Percentiles rank a stretch among this genome's conserved stretches.
Evolutionary conservation across 2,329 filamentous ascomycete genomes (phyloP).

Genomic region (Torrubiellomyces zombiae): DNA sequence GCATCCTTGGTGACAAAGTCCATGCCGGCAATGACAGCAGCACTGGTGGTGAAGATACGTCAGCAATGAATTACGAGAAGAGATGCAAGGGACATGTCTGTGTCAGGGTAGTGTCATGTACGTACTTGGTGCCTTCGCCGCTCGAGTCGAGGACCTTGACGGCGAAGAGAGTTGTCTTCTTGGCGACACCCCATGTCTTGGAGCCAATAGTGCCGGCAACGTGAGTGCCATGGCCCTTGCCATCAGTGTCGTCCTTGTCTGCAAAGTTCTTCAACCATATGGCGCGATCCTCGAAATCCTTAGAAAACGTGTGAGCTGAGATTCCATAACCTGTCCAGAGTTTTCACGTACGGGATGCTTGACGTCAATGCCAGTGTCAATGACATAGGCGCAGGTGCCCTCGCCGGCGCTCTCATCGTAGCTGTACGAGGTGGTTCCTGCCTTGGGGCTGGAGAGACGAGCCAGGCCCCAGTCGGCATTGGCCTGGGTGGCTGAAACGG

Average conservation of each 20-base stretch:
- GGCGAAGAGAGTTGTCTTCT: slow-evolving; percentile 23
- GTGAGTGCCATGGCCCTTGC: slow-evolving; percentile 30
- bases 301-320: slow-evolving; percentile 1
- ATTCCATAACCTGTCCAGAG: background rate
- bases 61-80: too few species aligned
- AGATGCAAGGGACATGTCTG: too few species aligned
- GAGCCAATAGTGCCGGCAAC: slow-evolving; percentile 27
- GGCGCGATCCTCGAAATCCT: slow-evolving; percentile 26
- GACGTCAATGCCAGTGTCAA: slow-evolving; percentile 25
- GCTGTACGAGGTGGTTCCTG: slow-evolving; percentile 14
- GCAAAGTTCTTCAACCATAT: slow-evolving; percentile 20
- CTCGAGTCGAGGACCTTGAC: slow-evolving; percentile 27
- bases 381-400: slow-evolving; percentile 25
- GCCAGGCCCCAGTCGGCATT: slow-evolving; percentile 23
- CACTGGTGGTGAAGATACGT: too few species aligned
- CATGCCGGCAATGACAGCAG: slow-evolving; percentile 26
- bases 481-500: slow-evolving; percentile 34
- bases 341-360: slow-evolving; percentile 16
- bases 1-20: slow-evolving; percentile 23
- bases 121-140: slow-evolving; percentile 21
- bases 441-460: slow-evolving; percentile 17
- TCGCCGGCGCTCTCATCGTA: slow-evolving; percentile 21
- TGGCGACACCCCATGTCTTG: slow-evolving; percentile 26
- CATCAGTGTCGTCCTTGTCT: slow-evolving; percentile 19
- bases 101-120: slow-evolving; percentile 9